A percentile compares a stretch with the other conserved stretches of the same genome.
phyloP scores from a whole-genome alignment of 2,329 filamentous ascomycete genomes.

The Plectosphaerella plurivora region DNA sequence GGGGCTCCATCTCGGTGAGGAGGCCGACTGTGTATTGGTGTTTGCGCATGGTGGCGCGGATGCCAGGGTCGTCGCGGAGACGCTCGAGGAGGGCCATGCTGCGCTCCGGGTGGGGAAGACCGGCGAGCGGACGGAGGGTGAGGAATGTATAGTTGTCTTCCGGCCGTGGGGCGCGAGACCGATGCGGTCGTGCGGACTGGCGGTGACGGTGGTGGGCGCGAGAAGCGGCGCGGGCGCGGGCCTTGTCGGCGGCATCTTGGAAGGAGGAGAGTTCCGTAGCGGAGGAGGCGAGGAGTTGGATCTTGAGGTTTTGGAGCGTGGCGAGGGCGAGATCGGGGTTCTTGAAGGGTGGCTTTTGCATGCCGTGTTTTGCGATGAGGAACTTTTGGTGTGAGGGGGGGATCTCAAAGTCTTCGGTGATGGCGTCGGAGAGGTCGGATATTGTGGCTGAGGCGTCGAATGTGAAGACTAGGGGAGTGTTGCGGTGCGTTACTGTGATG shows the following conservation, averaged over 20 bases:
- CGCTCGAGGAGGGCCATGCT: slow-evolving; percentile 69
- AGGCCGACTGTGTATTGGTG: slow-evolving; percentile 82
- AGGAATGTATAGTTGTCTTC: slow-evolving; percentile 70
- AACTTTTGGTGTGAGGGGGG: slow-evolving; percentile 64
- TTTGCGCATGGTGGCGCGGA: slow-evolving; percentile 75
- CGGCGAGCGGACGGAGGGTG: slow-evolving; percentile 66
- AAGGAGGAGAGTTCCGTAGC: slow-evolving; percentile 55
- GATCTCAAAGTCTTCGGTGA: slow-evolving; percentile 53
- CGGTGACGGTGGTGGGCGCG: slow-evolving; percentile 25
- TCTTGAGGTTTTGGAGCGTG: slow-evolving; percentile 50
- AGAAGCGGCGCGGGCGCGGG: slow-evolving; percentile 42
- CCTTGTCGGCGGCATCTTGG: slow-evolving; percentile 40
- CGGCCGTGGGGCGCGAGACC: slow-evolving; percentile 47
- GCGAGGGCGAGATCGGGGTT: slow-evolving; percentile 46
- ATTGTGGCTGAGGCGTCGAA: slow-evolving; percentile 43
- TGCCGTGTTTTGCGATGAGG: slow-evolving; percentile 59
- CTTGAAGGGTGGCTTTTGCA: slow-evolving; percentile 62
- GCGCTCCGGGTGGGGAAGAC: slow-evolving; percentile 72
- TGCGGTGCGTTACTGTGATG: slow-evolving; percentile 42
- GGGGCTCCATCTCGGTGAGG: slow-evolving; percentile 93
- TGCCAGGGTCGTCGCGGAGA: slow-evolving; percentile 77
- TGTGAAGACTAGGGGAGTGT: slow-evolving; percentile 36
- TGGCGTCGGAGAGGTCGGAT: slow-evolving; percentile 54
- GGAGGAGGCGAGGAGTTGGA: slow-evolving; percentile 62
- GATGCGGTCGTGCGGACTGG: slow-evolving; percentile 30